Evolutionary conservation across 441 rosid genomes (phyloP), one percentile per base, ranked within the genome.

Genomic region (Populus hybrid): DNA sequence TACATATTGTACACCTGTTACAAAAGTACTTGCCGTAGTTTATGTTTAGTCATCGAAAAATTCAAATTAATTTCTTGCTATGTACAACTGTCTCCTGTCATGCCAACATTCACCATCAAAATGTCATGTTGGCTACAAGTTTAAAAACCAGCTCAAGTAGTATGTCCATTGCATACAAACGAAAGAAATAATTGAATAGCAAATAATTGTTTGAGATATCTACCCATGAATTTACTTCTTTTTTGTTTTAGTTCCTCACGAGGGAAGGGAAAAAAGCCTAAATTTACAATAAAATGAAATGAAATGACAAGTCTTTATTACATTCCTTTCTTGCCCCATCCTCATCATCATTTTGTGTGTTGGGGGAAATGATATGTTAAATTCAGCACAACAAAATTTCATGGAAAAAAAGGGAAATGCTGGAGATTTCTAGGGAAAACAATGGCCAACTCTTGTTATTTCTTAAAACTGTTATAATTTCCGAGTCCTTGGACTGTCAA

Each of bases 401-500:
- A 70, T 9, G 10, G 28, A 63, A 66, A 36, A 53, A 63, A 9
- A 26, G 4, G 34, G 35, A 65, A 73, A 38, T 26, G 67, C 30
- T 34, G 67, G 77, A 78, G 77, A 34, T 7, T 75, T 74, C 64
- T 32, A 74, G 42, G 42, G 64, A 11, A 18, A 38, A 59, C 66
- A 73, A 32, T 14, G 67, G 8, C 73, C 11, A 5, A 53, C 75
- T 72, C 61, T 16, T 71, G 65, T 84, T 85, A 84, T 85, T 86
- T 78, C 84, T 76, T 69, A 42, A 53, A 79, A 76, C 70, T 11
- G 57, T 78, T 81, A 76, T 83, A 77, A 23, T 78, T 69, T 83
- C 59, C 53, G 71, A 74, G 75, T 70, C 79, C 67, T 50, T 69
- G 69, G 80, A 82, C 83, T 80, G 79, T 81, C 86, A 86, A 87